phyloP scores from a whole-genome alignment of 768 basidiomycete genomes.

The Termitomyces titanicus region DNA sequence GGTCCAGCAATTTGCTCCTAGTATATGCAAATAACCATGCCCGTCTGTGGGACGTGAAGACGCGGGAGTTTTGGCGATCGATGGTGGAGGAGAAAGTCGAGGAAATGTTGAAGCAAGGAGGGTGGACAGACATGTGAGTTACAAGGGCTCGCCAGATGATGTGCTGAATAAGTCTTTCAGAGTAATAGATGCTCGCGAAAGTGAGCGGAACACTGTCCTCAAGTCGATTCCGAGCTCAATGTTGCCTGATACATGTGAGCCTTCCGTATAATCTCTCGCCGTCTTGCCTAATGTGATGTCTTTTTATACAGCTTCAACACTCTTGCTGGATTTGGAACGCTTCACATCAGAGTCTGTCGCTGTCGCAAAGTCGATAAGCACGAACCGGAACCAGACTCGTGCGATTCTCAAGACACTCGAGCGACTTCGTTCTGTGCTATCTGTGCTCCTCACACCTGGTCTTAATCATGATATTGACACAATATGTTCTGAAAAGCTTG shows the following conservation, averaged over 20 bases:
- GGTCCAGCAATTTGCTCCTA: conserved; percentile 68
- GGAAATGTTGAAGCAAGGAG: conserved; percentile 65
- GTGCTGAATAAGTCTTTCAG: conserved; percentile 7
- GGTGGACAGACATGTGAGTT: conserved; percentile 71
- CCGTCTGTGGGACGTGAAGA: conserved; percentile 83
- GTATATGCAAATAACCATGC: conserved; percentile 75
- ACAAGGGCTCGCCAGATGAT: not conserved
- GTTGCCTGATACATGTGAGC: not conserved
- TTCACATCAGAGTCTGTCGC: conserved; percentile 47
- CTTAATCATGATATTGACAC: conserved; percentile 68
- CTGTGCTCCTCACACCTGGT: conserved; percentile 64
- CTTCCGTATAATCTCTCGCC: not conserved
- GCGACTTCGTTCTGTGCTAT: conserved; percentile 57
- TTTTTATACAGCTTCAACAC: conserved; percentile 40
- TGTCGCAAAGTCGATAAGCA: conserved; percentile 50
- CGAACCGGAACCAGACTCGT: conserved; percentile 37
- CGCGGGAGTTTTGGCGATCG: conserved; percentile 81
- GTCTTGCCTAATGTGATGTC: not conserved
- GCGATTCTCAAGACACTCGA: conserved; percentile 44
- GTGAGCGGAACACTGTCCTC: not conserved
- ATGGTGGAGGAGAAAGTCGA: conserved; percentile 73
- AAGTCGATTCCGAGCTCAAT: not conserved
- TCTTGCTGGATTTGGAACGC: conserved; percentile 47
- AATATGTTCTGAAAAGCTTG: conserved; percentile 59
- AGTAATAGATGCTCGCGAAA: not conserved